Evolutionary conservation across 768 basidiomycete genomes (phyloP).

Genomic region (Saitozyma podzolica): DNA sequence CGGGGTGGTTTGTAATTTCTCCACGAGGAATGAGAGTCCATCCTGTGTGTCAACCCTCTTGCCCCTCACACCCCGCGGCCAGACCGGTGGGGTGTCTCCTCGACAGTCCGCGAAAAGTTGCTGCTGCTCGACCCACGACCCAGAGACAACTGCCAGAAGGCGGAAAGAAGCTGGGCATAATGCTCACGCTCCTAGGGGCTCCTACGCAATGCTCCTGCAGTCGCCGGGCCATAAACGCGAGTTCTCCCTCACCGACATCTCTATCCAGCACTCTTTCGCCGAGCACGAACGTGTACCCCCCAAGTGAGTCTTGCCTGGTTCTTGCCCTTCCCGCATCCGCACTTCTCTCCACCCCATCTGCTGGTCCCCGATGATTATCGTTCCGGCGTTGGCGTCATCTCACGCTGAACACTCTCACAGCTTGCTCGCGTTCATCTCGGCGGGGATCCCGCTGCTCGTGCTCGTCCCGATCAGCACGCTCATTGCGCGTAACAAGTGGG

Average conservation of each 20-base stretch:
- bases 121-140: neutral
- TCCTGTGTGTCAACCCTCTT: neutral
- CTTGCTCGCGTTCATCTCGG: conserved; percentile 54
- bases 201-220: conserved; percentile 38
- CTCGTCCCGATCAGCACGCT: conserved; percentile 69
- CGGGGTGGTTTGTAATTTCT: neutral
- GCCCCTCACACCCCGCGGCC: too few relatives aligned
- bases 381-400: neutral
- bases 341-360: neutral
- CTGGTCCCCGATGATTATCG: neutral
- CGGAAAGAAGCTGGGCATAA: too few relatives aligned
- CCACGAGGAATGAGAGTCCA: neutral
- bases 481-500: conserved; percentile 83
- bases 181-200: conserved; percentile 26
- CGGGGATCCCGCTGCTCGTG: conserved; percentile 68
- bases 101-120: neutral
- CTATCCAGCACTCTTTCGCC: conserved; percentile 49
- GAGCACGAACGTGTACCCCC: conserved; percentile 45
- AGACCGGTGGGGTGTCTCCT: too few relatives aligned
- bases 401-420: conserved; percentile 13
- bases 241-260: conserved; percentile 49
- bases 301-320: conserved; percentile 21
- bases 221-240: conserved; percentile 48
- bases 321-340: neutral
- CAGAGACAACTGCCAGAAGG: too few relatives aligned